Percentiles rank a stretch among this genome's conserved stretches.
phyloP scores from a whole-genome alignment of 306 rosid species.

The Aeschynomene evenia region DNA sequence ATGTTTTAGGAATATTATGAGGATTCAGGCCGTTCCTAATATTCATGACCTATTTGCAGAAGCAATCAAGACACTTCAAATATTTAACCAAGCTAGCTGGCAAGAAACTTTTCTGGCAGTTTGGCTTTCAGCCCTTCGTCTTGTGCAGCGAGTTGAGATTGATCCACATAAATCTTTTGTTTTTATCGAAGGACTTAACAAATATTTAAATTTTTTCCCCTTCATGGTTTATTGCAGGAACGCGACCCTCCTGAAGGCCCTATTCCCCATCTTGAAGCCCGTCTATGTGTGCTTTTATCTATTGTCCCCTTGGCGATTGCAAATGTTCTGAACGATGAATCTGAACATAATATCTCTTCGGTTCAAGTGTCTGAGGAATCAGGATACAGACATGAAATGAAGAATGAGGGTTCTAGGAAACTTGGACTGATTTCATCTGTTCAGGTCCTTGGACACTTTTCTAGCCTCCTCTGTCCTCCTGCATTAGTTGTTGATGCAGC shows the following conservation, averaged over 20 bases:
- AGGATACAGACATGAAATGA: constrained; percentile 34
- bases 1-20: constrained; percentile 28
- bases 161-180: constrained; percentile 33
- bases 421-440: constrained; percentile 63
- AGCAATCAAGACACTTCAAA: constrained; percentile 56
- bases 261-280: constrained; percentile 74
- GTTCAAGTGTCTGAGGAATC: constrained; percentile 31
- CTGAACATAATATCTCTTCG: constrained; percentile 36
- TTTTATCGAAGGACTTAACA: constrained; percentile 18
- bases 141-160: constrained; percentile 85
- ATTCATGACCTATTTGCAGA: constrained; percentile 57
- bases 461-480: constrained; percentile 75
- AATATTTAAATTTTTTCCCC: constrained; percentile 26
- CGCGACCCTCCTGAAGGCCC: constrained; percentile 86
- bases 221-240: constrained; percentile 50
- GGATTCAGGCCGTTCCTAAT: constrained; percentile 27
- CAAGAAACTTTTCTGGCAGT: constrained; percentile 79
- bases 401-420: constrained; percentile 41
- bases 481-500: constrained; percentile 60
- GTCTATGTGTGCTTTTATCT: constrained; percentile 62
- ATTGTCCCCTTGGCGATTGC: constrained; percentile 71
- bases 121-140: constrained; percentile 90
- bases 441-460: constrained; percentile 69
- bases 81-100: constrained; percentile 79
- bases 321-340: constrained; percentile 49